Base-by-base conservation (phyloP, 768 basidiomycete species). In the Astraeus odoratus region DNA sequence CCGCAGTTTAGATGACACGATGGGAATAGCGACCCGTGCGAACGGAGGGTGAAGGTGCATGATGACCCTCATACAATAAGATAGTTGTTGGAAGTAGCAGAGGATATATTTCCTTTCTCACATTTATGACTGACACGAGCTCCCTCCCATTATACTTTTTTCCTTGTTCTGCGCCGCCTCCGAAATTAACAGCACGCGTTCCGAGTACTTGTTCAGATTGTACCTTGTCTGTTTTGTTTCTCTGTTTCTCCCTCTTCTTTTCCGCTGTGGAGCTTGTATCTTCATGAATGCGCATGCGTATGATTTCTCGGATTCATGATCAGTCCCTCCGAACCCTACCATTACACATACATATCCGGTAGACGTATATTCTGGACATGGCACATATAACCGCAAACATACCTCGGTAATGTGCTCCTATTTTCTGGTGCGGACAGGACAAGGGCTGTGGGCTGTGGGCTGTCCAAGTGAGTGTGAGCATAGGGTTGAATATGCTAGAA, bases 1-100 rank as follows among this genome's bases (percentile, higher is more conserved):
- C 60, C 74, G 85, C 60, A 89, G 86, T 68, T 71, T 90, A 52
- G 87, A 90, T 37, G 81, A 83, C 50, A 57, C 64, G 45, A 38
- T 62, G 18, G 62, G 60, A 20, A 48, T 58, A 48, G 41, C 46
- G 22, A 44, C 53, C 22, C 64, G 60, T 39, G 23, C 60, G 42
- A 64, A 64, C 24, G 63, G 63, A 46, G 57, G 53, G 36, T 64
- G 51, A 50, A 34, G 35, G 51, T 50, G 48, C 45, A 44, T 50
- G 43, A 49, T 24, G 43, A 47, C 50, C 49, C 40, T 55, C 39
- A 41, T 41, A 35, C 37, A 50, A 39, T 46, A 51, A 44, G 48
- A 50, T 44, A 42, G 53, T 56, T 39, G 52, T 50, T 57, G 53
- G 58, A 57, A 57, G 54, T 56, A 53, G 50, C 49, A 42, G 39